Base-by-base conservation (phyloP, 805 yeast genomes). In the Barnettozyma vustinii region DNA sequence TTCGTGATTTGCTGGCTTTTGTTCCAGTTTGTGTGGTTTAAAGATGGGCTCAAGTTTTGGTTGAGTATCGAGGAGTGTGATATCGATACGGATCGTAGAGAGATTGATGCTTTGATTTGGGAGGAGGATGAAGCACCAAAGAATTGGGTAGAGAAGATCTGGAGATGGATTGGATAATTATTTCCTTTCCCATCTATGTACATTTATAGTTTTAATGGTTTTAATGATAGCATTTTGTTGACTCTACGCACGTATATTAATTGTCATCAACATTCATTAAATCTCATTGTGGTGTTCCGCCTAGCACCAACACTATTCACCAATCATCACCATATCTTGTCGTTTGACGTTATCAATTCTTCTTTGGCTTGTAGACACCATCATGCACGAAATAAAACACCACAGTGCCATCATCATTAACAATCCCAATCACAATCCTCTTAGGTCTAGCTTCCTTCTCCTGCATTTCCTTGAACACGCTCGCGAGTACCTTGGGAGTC, bases 311-410 rank as follows among this genome's bases (percentile, higher is more conserved):
- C 5, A 30, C 8, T 30, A 30, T 13, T 30, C 6, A 15, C 16
- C 33, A 30, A 9, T 27, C 9, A 27, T 10, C 32, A 3, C 9
- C 32, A 3, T 12, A 10, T 9, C 13, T 9, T 9, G 13, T 27
- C 13, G 13, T 27, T 12, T 27, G 32, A 10, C 13, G 16, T 30
- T 13, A 12, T 60, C 56, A 80, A 53, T 78, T 79, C 57, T 76
- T 79, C 50, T 77, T 72, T 1, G 91, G 91, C 60, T 79, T 79
- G 32, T 73, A 79, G 9, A 84, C 64, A 4, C 91, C 91, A 56
- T 79, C 80, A 61, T 83, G 79, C 16, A 82, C 71, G 60, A 78
- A 77, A 62, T 85, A 84, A 56, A 80, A 85, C n/a, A 83, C 83
- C 18, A 83, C 72, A 0, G 90, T 81, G 2, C 88, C 83, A 60